phyloP scores from a whole-genome alignment of 2,329 filamentous ascomycete species.

The Colletotrichum magnum region DNA sequence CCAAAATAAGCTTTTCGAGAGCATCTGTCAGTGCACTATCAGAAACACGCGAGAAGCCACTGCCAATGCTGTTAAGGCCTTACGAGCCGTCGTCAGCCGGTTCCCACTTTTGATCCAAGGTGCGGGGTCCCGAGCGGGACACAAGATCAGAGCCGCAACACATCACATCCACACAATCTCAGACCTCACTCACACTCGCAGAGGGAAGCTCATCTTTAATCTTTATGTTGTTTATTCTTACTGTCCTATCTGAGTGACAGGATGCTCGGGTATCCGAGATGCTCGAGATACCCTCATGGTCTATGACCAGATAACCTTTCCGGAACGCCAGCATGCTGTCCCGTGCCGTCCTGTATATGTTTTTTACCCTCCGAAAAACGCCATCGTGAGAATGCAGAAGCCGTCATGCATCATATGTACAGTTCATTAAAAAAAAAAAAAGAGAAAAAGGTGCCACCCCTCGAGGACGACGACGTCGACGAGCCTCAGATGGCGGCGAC shows the following conservation, averaged over 20 bases:
- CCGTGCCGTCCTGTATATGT: constrained; percentile 12
- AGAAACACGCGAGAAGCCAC: accelerated
- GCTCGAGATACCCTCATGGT: constrained; percentile 15
- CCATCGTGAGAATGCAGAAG: constrained; percentile 23
- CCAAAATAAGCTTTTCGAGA: constrained; percentile 10
- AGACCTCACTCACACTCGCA: background rate
- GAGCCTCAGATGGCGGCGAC: constrained; percentile 20
- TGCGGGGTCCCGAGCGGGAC: constrained; percentile 28
- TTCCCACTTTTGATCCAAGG: constrained; percentile 20
- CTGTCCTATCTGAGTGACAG: constrained; percentile 21
- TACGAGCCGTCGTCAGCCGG: constrained; percentile 10
- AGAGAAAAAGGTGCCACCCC: background rate
- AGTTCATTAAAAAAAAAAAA: constrained; percentile 29
- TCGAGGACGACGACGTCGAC: background rate
- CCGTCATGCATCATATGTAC: constrained; percentile 41
- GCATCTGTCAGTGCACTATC: background rate
- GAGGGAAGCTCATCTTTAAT: too few relatives aligned
- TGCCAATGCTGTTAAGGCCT: background rate
- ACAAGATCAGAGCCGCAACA: constrained; percentile 20
- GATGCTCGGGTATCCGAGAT: constrained; percentile 9
- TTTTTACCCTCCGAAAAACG: constrained; percentile 30
- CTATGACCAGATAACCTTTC: constrained; percentile 18
- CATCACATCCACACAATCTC: background rate
- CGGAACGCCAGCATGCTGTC: constrained; percentile 39
- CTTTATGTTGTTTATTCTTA: constrained; percentile 2